phyloP scores from a whole-genome alignment of 768 basidiomycete genomes.

The Mycena venus region DNA sequence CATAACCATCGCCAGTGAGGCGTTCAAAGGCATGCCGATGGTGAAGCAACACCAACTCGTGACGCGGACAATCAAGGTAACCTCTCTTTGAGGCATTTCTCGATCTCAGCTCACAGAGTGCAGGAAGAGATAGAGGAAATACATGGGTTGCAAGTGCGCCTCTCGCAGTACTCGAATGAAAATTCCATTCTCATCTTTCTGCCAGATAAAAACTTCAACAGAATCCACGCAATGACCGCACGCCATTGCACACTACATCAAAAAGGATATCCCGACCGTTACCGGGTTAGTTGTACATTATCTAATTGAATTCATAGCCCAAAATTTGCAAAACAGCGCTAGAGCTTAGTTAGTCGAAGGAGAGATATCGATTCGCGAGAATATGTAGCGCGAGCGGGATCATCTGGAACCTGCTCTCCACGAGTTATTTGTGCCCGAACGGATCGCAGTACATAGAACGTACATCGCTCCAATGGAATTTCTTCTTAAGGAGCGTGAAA shows the following conservation, averaged over 20 bases:
- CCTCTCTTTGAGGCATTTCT: no score
- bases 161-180: background rate
- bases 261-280: background rate
- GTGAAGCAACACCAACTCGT: slow-evolving; percentile 97
- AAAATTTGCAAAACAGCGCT: background rate
- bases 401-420: slow-evolving; percentile 67
- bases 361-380: slow-evolving; percentile 77
- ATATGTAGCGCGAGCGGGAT: slow-evolving; percentile 71
- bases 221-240: slow-evolving; percentile 28
- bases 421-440: slow-evolving; percentile 1
- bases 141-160: slow-evolving; percentile 91
- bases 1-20: slow-evolving; percentile 86
- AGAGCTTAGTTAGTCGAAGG: slow-evolving; percentile 59
- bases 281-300: slow-evolving; percentile 3
- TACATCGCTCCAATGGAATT: slow-evolving; percentile 82
- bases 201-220: slow-evolving; percentile 56
- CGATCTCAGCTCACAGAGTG: slow-evolving; percentile 70
- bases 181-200: background rate
- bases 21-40: slow-evolving; percentile 87
- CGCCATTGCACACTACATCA: slow-evolving; percentile 2
- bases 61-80: slow-evolving; percentile 78
- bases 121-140: slow-evolving; percentile 92
- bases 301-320: background rate
- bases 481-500: slow-evolving; percentile 82
- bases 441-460: slow-evolving; percentile 17